These are phyloP conservation scores for Babesia bovis DNA, from an alignment of 169 alveolate genomes.

Conservation along the genomic window DNA sequence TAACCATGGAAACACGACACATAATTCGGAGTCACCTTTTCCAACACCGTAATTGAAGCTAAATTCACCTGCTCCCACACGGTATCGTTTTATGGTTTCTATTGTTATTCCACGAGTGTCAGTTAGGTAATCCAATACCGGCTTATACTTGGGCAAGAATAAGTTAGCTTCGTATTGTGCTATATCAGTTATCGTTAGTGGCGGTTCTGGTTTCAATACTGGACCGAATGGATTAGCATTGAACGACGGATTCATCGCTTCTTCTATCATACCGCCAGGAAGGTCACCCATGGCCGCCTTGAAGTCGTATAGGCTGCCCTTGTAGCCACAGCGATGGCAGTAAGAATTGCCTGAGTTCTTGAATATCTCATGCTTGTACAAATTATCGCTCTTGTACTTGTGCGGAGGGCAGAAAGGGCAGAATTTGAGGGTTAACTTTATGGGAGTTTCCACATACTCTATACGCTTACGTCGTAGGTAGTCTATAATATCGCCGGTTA, in stretches of 20 bases:
- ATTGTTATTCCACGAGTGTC: constrained; percentile 76
- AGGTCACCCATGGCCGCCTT: constrained; percentile 82
- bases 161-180: constrained; percentile 71
- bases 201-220: constrained; percentile 22
- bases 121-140: constrained; percentile 79
- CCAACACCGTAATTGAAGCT: constrained; percentile 26
- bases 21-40: constrained; percentile 66
- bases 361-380: constrained; percentile 81
- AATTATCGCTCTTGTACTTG: constrained; percentile 77
- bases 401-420: constrained; percentile 86
- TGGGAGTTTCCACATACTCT: constrained; percentile 73
- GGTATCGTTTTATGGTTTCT: constrained; percentile 78
- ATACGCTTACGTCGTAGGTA: constrained; percentile 78
- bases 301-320: constrained; percentile 86
- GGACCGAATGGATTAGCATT: constrained; percentile 39
- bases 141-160: constrained; percentile 65
- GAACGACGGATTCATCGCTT: constrained; percentile 39
- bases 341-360: constrained; percentile 82
- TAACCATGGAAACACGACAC: constrained; percentile 69
- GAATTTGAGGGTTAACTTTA: constrained; percentile 76
- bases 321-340: constrained; percentile 84
- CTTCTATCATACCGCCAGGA: constrained; percentile 53
- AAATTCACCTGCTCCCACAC: constrained; percentile 82
- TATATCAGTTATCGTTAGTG: constrained; percentile 58
- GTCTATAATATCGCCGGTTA: constrained; percentile 73